Percentiles rank a stretch among this genome's conserved stretches.
Conservation (phyloP, 495 filamentous ascomycete species). For the Jackrogersella multiformis region DNA sequence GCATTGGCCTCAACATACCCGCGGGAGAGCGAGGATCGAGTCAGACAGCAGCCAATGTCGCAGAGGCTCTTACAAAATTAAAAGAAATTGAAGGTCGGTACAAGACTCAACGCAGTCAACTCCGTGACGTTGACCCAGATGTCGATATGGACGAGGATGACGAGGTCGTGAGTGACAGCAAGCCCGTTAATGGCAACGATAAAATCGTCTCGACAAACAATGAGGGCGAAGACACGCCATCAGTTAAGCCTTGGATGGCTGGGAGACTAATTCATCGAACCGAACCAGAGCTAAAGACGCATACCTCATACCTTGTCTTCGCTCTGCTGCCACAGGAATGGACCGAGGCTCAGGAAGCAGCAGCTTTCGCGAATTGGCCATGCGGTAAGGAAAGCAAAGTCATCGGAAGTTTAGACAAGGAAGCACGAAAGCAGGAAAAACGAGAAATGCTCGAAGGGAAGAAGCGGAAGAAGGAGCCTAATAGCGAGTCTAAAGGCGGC, state of each 20-base stretch:
- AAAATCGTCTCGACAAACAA: constrained; percentile 17
- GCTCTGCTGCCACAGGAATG: constrained; percentile 86
- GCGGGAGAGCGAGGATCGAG: constrained; percentile 52
- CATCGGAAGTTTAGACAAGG: constrained; percentile 63
- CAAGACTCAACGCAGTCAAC: constrained; percentile 61
- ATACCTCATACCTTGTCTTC: constrained; percentile 96
- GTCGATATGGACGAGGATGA: constrained; percentile 45
- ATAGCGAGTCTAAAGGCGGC: constrained; percentile 19
- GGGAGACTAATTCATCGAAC: constrained; percentile 80
- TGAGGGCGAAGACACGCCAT: constrained; percentile 43
- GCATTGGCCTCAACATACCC: constrained; percentile 66
- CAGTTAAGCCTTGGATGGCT: constrained; percentile 58
- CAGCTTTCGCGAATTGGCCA: constrained; percentile 68
- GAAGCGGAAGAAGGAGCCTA: constrained; percentile 39
- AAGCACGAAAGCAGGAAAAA: constrained; percentile 58
- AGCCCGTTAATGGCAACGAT: constrained; percentile 37
- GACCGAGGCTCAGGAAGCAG: constrained; percentile 83
- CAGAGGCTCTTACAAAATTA: constrained; percentile 77
- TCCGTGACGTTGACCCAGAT: constrained; percentile 39
- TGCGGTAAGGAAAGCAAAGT: constrained; percentile 56
- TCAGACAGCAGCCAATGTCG: constrained; percentile 71
- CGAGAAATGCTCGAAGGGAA: constrained; percentile 51
- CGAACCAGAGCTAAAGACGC: constrained; percentile 90
- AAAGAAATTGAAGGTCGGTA: constrained; percentile 75
- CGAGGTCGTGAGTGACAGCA: constrained; percentile 32